A percentile compares a stretch with the other conserved stretches of the same genome.
These are phyloP conservation scores for Leptodermis oblonga DNA, from an alignment of 257 asterid species.

Conservation along the genomic window DNA sequence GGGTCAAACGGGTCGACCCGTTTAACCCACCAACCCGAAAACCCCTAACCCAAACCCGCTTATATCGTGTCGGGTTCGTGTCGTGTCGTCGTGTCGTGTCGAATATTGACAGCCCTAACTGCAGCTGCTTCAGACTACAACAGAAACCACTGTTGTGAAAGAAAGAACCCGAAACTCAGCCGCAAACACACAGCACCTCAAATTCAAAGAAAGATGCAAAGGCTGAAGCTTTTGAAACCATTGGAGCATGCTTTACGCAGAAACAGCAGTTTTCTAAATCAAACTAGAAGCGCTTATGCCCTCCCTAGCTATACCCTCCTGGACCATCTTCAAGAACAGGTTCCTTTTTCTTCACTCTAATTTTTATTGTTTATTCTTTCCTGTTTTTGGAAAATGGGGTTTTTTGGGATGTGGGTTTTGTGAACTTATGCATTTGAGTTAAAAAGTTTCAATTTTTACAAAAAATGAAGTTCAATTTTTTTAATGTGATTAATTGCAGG, in stretches of 20 bases:
- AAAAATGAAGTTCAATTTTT: neutral
- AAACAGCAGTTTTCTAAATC: constrained; percentile 36
- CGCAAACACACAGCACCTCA: constrained; percentile 7
- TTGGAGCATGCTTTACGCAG: constrained; percentile 40
- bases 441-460: constrained; percentile 4
- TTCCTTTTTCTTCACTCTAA: constrained; percentile 18
- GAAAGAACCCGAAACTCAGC: constrained; percentile 4
- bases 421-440: neutral
- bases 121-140: neutral
- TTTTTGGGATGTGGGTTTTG: neutral
- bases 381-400: neutral
- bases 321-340: constrained; percentile 77
- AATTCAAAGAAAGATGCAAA: constrained; percentile 39
- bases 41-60: too few relatives aligned
- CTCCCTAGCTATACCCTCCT: constrained; percentile 63
- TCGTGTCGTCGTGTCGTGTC: too few relatives aligned
- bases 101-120: too few relatives aligned
- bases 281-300: constrained; percentile 52
- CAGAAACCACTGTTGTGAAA: neutral
- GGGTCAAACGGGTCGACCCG: too few relatives aligned
- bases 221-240: constrained; percentile 33
- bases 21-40: too few relatives aligned
- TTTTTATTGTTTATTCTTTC: neutral
- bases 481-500: constrained; percentile 40
- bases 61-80: too few relatives aligned